These are phyloP conservation scores for Camellia oleifera DNA, from an alignment of 179 eudicot species.

Conservation along the genomic window DNA sequence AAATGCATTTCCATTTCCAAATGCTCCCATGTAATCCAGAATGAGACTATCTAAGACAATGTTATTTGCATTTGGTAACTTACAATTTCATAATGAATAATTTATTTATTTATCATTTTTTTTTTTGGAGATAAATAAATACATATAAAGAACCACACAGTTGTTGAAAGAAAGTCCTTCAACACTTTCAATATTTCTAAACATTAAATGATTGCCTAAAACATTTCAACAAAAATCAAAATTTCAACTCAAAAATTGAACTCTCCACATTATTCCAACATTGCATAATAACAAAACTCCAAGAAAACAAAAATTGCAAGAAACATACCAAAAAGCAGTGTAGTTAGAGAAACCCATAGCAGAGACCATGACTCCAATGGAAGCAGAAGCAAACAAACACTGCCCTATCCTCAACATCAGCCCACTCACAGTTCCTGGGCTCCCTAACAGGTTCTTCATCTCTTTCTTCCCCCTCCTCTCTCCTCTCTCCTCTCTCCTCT, in stretches of 20 bases:
- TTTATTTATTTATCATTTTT: background rate
- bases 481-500: constrained; percentile 7
- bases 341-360: constrained; percentile 73
- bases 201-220: background rate
- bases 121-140: background rate
- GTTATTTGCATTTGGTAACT: background rate
- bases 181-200: background rate
- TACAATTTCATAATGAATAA: background rate
- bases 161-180: background rate
- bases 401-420: constrained; percentile 75
- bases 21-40: background rate
- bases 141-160: background rate
- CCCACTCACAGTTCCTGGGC: constrained; percentile 80
- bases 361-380: constrained; percentile 73
- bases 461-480: background rate
- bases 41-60: background rate
- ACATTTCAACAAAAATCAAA: background rate
- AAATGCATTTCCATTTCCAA: background rate
- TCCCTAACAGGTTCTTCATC: constrained; percentile 81
- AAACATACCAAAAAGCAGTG: constrained; percentile 85
- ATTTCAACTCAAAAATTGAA: background rate
- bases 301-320: constrained; percentile 1
- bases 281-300: constrained; percentile 3
- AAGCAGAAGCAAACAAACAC: constrained; percentile 80
- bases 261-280: background rate